Evolutionary conservation across 2,329 filamentous ascomycete genomes (phyloP), one percentile per base, ranked within the genome.

Genomic region (Capronia epimyces): DNA sequence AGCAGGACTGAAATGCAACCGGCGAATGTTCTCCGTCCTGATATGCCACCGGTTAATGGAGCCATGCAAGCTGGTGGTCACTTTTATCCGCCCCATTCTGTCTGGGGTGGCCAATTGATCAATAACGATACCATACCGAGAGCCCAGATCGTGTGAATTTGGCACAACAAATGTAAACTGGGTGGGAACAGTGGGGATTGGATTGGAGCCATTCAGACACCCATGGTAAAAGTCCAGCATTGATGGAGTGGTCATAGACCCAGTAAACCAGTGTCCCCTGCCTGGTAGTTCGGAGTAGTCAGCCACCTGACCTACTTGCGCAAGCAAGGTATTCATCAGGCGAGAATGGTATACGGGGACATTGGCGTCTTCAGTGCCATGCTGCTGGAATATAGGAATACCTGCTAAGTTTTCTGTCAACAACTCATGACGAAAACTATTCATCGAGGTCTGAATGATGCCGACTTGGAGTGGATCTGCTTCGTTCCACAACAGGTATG

Each of bases 281-380:
- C 67, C 71, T 8, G 67, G 62, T 21, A 81, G 62, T 60, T 82
- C 79, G 37, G 70, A 62, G 59, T 79, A 81, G 6, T 65, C 63
- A 10, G 72, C 72, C 3, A 68, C 61, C 39, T 65, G 67, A 5
- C 66, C 69, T 43, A 65, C 64, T 56, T 77, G 67, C 18, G 66
- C 66, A 10, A 78, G 63, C 36, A 78, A 66, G 52, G 76, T 71
- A 39, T 71, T 70, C 64, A 82, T 74, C 8, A 79, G 64, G 7
- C 79, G 69, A 3, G 78, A 80, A 62, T 82, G 73, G 57, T 78
- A 81, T 4, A 71, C 66, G 0, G 79, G 79, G 2, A 82, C 79
- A 59, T 82, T 82, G 56, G 79, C 76, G 59, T 82, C 79, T 8
- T 66, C 60, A 22, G 70, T 68, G 3, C 79, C 78, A 62, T 82